phyloP scores from a whole-genome alignment of 805 yeast species.

The Cyberlindnera xylosilytica region DNA sequence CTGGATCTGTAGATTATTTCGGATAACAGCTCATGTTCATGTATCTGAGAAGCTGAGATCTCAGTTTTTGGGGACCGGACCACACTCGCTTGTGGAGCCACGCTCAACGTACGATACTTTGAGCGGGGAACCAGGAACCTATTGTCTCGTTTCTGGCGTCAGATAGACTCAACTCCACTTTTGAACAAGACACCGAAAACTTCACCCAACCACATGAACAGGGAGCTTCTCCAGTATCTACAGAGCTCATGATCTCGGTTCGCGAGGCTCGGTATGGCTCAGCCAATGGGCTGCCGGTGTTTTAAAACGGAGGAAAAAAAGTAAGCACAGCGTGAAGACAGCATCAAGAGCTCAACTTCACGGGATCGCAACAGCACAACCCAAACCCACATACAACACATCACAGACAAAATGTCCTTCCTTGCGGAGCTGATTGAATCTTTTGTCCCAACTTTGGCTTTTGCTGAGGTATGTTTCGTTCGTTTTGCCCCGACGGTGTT shows the following conservation, averaged over 20 bases:
- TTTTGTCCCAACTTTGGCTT: slow-evolving; percentile 72
- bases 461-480: slow-evolving; percentile 56
- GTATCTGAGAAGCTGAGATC: too few species aligned
- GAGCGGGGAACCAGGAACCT: not conserved
- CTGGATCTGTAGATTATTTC: too few species aligned
- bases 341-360: not conserved
- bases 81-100: not conserved
- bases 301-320: slow-evolving; percentile 12
- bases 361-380: not conserved
- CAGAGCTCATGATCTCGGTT: not conserved
- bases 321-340: slow-evolving; percentile 5
- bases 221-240: too few species aligned
- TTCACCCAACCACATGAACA: too few species aligned
- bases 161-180: too few species aligned
- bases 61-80: not conserved
- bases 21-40: too few species aligned
- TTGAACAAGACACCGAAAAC: too few species aligned
- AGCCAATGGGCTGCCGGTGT: slow-evolving; percentile 14
- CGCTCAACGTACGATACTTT: not conserved
- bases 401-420: slow-evolving; percentile 13
- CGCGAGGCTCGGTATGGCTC: not conserved
- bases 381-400: not conserved
- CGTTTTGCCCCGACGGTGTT: not conserved
- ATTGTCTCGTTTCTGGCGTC: not conserved
- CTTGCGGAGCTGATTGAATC: slow-evolving; percentile 55